Evolutionary conservation across 2,329 filamentous ascomycete genomes (phyloP).

Genomic region (Penicillium crustosum): DNA sequence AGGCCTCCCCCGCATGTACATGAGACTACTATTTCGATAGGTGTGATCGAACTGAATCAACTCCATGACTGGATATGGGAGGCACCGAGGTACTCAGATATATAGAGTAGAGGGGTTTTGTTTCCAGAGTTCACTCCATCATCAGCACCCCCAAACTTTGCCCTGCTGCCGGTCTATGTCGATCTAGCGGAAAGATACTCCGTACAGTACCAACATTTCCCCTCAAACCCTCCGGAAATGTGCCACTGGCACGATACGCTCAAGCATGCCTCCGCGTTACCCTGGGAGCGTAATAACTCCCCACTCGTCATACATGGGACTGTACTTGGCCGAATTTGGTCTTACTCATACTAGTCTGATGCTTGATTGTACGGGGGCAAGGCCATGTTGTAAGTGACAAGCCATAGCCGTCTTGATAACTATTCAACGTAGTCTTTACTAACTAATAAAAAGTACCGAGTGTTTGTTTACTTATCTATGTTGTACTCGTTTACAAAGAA

Average conservation of each 20-base stretch:
- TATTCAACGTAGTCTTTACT: neutral
- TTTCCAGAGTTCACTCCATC: neutral
- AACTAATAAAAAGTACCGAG: too few species aligned
- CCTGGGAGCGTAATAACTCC: conserved; percentile 10
- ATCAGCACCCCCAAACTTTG: neutral
- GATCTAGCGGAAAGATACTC: neutral
- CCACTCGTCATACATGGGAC: conserved; percentile 16
- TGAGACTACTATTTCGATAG: neutral
- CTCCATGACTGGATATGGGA: neutral
- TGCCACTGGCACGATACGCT: conserved; percentile 11
- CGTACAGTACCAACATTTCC: neutral
- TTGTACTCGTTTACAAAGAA: conserved; percentile 4
- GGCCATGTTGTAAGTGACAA: neutral
- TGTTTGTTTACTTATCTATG: neutral
- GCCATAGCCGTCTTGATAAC: neutral
- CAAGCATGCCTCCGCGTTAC: conserved; percentile 14
- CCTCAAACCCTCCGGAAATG: conserved; percentile 16
- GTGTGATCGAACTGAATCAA: neutral
- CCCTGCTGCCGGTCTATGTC: neutral
- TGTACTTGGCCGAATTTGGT: neutral
- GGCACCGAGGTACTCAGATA: neutral
- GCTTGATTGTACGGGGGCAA: neutral
- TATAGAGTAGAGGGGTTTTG: neutral
- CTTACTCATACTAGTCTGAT: neutral
- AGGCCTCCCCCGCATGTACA: conserved; percentile 5